phyloP scores from a whole-genome alignment of 345 rosid genomes.

The Arabis alpina region DNA sequence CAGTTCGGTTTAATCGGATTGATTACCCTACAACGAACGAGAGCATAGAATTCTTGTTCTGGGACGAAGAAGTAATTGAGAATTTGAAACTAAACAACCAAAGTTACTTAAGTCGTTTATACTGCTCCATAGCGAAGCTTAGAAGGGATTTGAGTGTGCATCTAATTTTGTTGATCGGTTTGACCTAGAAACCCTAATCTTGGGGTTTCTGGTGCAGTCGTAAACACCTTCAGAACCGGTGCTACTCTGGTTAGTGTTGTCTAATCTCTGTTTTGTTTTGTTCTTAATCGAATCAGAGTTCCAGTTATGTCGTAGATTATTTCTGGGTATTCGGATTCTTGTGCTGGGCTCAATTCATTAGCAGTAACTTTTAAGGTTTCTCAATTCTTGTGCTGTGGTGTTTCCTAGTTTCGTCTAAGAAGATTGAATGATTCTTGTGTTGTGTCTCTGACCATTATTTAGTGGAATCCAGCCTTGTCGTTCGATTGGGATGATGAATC shows the following conservation, averaged over 20 bases:
- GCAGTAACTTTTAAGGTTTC: neutral
- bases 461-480: slow-evolving; percentile 6
- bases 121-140: neutral
- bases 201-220: slow-evolving; percentile 7
- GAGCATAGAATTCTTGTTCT: neutral
- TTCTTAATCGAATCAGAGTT: slow-evolving; percentile 15
- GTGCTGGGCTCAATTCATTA: slow-evolving; percentile 5
- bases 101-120: neutral
- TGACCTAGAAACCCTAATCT: slow-evolving; percentile 28
- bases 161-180: neutral
- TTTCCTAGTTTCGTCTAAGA: neutral
- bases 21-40: too few species aligned
- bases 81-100: too few species aligned
- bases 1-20: too few species aligned
- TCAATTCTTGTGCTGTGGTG: neutral
- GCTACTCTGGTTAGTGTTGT: slow-evolving; percentile 23
- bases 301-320: neutral
- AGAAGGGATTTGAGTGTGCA: slow-evolving; percentile 23
- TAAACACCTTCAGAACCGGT: neutral
- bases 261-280: too few species aligned
- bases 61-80: neutral
- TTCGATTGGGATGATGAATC: neutral
- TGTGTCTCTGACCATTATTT: neutral
- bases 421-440: neutral
- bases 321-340: too few species aligned